These are phyloP conservation scores for Puccinia hordei DNA, from an alignment of 1,284 basidiomycete genomes.

Conservation along the genomic window DNA sequence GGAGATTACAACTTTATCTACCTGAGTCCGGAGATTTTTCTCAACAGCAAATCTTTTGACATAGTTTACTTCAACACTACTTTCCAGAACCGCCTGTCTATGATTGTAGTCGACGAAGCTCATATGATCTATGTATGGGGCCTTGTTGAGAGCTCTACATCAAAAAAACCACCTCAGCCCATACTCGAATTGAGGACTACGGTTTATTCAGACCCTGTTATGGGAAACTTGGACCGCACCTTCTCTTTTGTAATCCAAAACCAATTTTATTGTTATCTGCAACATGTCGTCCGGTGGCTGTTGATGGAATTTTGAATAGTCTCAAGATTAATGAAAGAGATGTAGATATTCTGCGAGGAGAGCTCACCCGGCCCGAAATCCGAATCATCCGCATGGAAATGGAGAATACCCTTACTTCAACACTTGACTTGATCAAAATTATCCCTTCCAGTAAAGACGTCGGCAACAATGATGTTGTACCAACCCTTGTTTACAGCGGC, in stretches of 20 bases:
- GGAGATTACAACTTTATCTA: conserved; percentile 7
- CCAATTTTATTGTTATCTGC: not conserved
- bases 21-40: conserved; percentile 3
- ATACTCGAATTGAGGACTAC: no score
- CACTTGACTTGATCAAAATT: not conserved
- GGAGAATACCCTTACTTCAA: not conserved
- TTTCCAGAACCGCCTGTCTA: no score
- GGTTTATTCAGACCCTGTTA: conserved; percentile 5
- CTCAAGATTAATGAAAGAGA: not conserved
- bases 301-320: not conserved
- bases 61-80: not conserved
- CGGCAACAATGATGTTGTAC: not conserved
- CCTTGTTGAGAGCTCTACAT: no score
- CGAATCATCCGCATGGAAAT: conserved; percentile 7
- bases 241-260: not conserved
- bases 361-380: conserved; percentile 19
- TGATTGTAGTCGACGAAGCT: no score
- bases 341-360: not conserved
- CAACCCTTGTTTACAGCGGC: not conserved
- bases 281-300: conserved; percentile 5
- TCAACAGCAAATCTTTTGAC: not conserved
- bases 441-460: not conserved
- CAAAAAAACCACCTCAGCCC: no score
- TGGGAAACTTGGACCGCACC: not conserved
- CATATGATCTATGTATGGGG: no score